Percentiles rank a stretch among this genome's conserved stretches.
phyloP scores from a whole-genome alignment of 129 eudicot genomes.

The Centella asiatica region DNA sequence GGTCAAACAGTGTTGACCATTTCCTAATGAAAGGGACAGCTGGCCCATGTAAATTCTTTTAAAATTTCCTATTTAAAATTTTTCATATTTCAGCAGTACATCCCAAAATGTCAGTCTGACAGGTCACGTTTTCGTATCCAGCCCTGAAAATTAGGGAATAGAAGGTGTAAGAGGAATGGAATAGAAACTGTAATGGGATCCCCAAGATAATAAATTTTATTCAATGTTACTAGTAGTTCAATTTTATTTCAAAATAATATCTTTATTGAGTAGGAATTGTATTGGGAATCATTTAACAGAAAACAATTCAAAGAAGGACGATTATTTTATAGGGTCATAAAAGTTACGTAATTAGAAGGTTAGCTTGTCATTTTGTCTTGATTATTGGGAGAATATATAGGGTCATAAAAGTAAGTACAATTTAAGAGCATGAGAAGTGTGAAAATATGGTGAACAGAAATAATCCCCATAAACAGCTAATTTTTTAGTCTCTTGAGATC shows the following conservation, averaged over 20 bases:
- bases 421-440: constrained; percentile 6
- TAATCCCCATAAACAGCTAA: constrained; percentile 29
- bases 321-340: neutral
- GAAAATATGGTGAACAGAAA: constrained; percentile 12
- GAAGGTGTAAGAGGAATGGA: constrained; percentile 14
- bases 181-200: constrained; percentile 5
- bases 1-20: neutral
- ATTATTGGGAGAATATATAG: neutral
- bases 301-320: constrained; percentile 3
- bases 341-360: neutral
- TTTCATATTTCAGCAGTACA: neutral
- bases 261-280: neutral
- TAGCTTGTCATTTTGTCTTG: constrained; percentile 13
- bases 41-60: neutral
- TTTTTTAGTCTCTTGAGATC: constrained; percentile 55
- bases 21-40: neutral
- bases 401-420: constrained; percentile 6
- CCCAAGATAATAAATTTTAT: neutral
- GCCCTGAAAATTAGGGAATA: neutral
- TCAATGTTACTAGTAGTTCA: neutral
- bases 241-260: neutral
- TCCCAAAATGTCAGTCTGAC: no score
- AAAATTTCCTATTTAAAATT: neutral
- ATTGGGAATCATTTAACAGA: neutral
- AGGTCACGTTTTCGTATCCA: neutral